Evolutionary conservation across 2,329 filamentous ascomycete species (phyloP), one percentile per base, ranked within the genome.

Genomic region (Fusarium clavum): DNA sequence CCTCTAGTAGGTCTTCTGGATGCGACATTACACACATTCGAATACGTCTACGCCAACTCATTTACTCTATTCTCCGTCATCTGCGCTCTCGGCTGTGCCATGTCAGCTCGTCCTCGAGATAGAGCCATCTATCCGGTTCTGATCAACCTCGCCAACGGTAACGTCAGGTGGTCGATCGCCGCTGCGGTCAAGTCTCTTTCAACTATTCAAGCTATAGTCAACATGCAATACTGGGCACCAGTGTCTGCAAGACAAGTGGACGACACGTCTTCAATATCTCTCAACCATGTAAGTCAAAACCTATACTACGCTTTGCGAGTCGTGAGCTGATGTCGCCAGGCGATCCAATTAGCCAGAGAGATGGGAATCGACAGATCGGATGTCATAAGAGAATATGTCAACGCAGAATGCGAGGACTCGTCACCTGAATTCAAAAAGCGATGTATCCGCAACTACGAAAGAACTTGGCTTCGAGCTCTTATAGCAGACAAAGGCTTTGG

Each of bases 161-260:
- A 64, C 32, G 34, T 64, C 11, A 51, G 27, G 5, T 64, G 61
- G 61, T 64, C 60, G 13, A 64, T 64, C 20, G 61, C 61, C 2
- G 27, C 52, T 2, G 47, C 60, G 0, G 60, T 64, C 0, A 64
- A 57, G 2, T 64, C 61, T 1, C 60, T 64, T 3, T 29, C 61
- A 6, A 64, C 45, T 1, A 51, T 64, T 5, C 61, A 64, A 24
- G 61, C 61, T 4, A 64, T 64, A 11, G 46, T 64, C 16, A 57
- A 44, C 7, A 29, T 51, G 25, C 61, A 64, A 34, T 64, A 64
- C 22, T 64, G 61, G 61, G 53, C 52, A 1, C 52, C 61, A 3
- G 24, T 64, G 7, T 30, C 45, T 2, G 4, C 61, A 6, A 64
- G 52, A 10, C 61, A 64, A n/a, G 25, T 24, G 2, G 61, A 64